phyloP scores from a whole-genome alignment of 768 basidiomycete species.

The Boletus tylopilopsis region DNA sequence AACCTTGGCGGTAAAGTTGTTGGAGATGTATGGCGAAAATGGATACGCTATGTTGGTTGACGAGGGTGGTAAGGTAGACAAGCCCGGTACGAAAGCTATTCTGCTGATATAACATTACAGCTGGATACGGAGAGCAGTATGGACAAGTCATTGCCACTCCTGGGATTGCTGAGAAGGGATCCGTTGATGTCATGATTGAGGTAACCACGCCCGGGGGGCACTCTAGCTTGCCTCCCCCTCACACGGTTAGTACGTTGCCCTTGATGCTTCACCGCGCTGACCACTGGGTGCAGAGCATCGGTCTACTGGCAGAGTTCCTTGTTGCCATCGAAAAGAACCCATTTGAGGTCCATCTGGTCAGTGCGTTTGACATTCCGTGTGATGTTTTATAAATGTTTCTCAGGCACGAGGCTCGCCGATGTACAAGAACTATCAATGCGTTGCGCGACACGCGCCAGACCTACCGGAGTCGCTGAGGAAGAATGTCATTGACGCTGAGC shows the following conservation, averaged over 20 bases:
- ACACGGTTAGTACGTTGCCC: slow-evolving; percentile 53
- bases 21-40: slow-evolving; percentile 62
- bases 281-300: slow-evolving; percentile 59
- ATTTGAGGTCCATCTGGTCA: slow-evolving; percentile 46
- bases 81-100: neutral
- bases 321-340: slow-evolving; percentile 69
- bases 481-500: slow-evolving; percentile 43
- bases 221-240: slow-evolving; percentile 76
- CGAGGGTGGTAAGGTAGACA: slow-evolving; percentile 63
- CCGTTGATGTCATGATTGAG: slow-evolving; percentile 56
- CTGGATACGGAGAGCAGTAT: slow-evolving; percentile 46
- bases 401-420: slow-evolving; percentile 55
- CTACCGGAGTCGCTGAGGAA: slow-evolving; percentile 47
- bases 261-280: slow-evolving; percentile 2
- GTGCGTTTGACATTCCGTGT: slow-evolving; percentile 3
- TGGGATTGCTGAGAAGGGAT: slow-evolving; percentile 74
- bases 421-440: slow-evolving; percentile 61
- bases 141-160: slow-evolving; percentile 58
- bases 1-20: slow-evolving; percentile 44
- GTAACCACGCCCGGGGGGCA: slow-evolving; percentile 77
- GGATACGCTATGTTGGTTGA: slow-evolving; percentile 80
- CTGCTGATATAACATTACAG: slow-evolving; percentile 25
- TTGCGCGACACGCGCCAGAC: slow-evolving; percentile 56
- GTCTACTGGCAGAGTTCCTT: slow-evolving; percentile 70
- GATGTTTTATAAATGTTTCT: neutral